Percentiles rank a stretch among this genome's conserved stretches.
Conservation (phyloP, 768 basidiomycete species). For the Tricholomella constricta region DNA sequence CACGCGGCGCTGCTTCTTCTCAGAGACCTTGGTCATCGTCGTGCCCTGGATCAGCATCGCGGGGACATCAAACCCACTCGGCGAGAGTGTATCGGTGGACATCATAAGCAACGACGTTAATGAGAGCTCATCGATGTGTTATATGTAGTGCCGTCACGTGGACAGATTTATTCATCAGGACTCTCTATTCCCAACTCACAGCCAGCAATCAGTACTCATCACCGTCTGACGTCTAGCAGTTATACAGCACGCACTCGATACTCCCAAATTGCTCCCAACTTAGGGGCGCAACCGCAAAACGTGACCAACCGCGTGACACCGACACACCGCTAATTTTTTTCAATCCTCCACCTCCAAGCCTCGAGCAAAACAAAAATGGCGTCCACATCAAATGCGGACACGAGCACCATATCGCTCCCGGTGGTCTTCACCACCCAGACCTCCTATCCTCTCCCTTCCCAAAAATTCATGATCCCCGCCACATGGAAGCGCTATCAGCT, state of each 20-base stretch:
- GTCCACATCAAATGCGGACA: constrained; percentile 8
- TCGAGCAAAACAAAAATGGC: constrained; percentile 9
- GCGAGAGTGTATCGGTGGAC: not conserved
- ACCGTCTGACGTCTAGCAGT: too few species aligned
- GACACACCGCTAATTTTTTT: too few species aligned
- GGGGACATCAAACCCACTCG: constrained; percentile 8
- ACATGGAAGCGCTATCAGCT: constrained; percentile 95
- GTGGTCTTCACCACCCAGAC: constrained; percentile 76
- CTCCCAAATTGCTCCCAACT: too few species aligned
- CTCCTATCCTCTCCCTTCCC: constrained; percentile 72
- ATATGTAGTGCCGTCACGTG: too few species aligned
- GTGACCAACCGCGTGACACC: too few species aligned
- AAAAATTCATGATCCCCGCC: constrained; percentile 91
- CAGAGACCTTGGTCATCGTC: constrained; percentile 80
- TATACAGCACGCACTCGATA: too few species aligned
- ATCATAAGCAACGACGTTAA: not conserved
- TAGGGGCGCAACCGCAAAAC: too few species aligned
- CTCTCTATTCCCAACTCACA: too few species aligned
- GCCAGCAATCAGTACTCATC: too few species aligned
- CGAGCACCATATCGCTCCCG: constrained; percentile 43
- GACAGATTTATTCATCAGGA: too few species aligned
- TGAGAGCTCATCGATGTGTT: too few species aligned
- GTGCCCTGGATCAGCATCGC: constrained; percentile 41
- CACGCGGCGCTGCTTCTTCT: constrained; percentile 68
- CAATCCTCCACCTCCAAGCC: too few species aligned